A percentile compares a stretch with the other conserved stretches of the same genome.
These are phyloP conservation scores for Sphagnum fallax DNA, from an alignment of 228 moss, liverwort and hornwort species.

Conservation along the genomic window DNA sequence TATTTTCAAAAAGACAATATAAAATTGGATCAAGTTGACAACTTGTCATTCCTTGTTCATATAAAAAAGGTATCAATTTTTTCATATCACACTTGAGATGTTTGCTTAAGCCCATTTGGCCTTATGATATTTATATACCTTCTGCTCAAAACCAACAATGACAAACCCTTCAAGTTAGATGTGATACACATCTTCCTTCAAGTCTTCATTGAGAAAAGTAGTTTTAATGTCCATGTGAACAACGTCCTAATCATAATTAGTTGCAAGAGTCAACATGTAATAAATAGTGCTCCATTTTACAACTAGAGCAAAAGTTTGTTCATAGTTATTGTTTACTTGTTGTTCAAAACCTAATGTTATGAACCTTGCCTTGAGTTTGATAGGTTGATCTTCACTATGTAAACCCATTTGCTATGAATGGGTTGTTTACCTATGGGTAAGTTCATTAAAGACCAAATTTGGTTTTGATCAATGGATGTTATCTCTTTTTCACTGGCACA, in stretches of 20 bases:
- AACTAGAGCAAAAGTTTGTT: neutral
- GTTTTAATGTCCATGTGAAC: slow-evolving; percentile 5
- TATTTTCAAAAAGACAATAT: neutral
- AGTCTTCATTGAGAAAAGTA: neutral
- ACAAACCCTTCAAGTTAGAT: neutral
- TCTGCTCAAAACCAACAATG: neutral
- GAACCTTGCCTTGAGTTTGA: neutral
- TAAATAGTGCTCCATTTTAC: neutral
- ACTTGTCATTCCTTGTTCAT: neutral
- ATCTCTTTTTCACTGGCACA: neutral
- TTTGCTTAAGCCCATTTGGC: neutral
- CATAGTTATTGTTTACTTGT: neutral
- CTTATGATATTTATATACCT: neutral
- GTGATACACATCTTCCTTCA: slow-evolving; percentile 3
- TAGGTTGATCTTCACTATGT: neutral
- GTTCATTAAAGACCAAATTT: neutral
- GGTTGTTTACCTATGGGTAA: neutral
- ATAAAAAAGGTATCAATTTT: neutral
- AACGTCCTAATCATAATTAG: neutral
- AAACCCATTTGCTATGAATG: neutral
- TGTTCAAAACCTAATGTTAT: neutral
- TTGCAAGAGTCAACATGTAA: neutral
- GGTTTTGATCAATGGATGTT: neutral
- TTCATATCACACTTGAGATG: neutral
- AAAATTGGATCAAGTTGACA: slow-evolving; percentile 2